These are phyloP conservation scores for Singerocomus inundabilis DNA, from an alignment of 1,284 basidiomycete genomes.

Conservation along the genomic window DNA sequence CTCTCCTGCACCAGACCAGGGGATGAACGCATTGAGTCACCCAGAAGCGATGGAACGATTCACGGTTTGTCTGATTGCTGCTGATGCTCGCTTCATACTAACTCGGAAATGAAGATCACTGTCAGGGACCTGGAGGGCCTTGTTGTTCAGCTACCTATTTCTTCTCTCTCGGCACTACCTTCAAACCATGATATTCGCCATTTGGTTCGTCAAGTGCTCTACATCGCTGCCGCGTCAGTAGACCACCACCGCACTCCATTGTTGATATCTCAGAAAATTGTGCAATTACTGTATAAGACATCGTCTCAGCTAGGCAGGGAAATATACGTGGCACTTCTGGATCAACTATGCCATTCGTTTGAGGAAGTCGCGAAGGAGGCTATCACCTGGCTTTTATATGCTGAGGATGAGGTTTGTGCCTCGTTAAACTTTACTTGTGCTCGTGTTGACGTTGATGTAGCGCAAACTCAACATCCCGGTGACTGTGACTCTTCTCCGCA, in stretches of 20 bases:
- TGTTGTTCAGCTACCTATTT: slow-evolving; percentile 65
- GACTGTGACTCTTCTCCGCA: slow-evolving; percentile 84
- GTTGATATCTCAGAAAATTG: slow-evolving; percentile 92
- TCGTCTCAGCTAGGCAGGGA: slow-evolving; percentile 81
- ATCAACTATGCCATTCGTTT: slow-evolving; percentile 86
- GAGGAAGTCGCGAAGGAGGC: slow-evolving; percentile 96
- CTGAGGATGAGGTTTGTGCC: slow-evolving; percentile 85
- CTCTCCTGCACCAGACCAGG: slow-evolving; percentile 51
- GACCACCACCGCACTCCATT: slow-evolving; percentile 87
- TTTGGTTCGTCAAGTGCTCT: slow-evolving; percentile 79
- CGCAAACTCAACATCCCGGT: slow-evolving; percentile 97
- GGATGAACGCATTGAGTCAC: slow-evolving; percentile 47
- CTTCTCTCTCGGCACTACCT: slow-evolving; percentile 68
- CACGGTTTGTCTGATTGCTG: slow-evolving; percentile 43
- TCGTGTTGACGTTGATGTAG: slow-evolving; percentile 38
- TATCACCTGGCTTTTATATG: slow-evolving; percentile 94
- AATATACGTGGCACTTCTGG: slow-evolving; percentile 86
- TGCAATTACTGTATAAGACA: slow-evolving; percentile 87
- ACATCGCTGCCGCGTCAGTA: slow-evolving; percentile 73
- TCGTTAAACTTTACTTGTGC: slow-evolving; percentile 2
- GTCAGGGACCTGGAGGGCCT: slow-evolving; percentile 80
- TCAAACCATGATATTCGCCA: slow-evolving; percentile 85
- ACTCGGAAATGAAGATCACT: slow-evolving; percentile 44
- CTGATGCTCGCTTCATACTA: not conserved
- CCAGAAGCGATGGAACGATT: slow-evolving; percentile 79